These are phyloP conservation scores for Dendrobium catenatum DNA, from an alignment of 106 monocot species.

Conservation along the genomic window DNA sequence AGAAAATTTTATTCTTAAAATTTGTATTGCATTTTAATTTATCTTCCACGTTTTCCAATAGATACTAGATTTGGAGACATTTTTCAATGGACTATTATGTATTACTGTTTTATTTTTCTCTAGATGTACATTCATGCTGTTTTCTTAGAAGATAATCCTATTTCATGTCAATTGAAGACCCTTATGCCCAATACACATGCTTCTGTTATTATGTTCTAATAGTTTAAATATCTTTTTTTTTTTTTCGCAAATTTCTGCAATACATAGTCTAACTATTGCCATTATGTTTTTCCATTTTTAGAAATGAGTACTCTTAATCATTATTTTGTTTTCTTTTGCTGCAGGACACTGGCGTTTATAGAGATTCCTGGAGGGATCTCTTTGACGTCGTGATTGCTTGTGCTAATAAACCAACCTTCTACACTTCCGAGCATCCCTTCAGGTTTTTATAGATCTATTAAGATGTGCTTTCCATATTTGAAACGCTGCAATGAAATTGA, in stretches of 20 bases:
- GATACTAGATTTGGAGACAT: neutral
- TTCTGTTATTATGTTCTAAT: neutral
- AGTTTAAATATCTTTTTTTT: neutral
- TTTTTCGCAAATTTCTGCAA: neutral
- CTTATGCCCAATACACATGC: neutral
- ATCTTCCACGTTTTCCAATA: neutral
- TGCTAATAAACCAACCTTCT: conserved; percentile 93
- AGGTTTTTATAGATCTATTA: conserved; percentile 30
- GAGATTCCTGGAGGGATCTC: conserved; percentile 85
- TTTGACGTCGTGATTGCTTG: conserved; percentile 98
- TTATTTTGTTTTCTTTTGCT: neutral
- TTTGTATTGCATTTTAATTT: neutral
- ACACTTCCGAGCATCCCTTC: conserved; percentile 92
- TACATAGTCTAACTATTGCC: neutral
- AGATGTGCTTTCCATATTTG: conserved; percentile 2
- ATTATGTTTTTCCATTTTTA: neutral
- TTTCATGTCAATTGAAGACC: neutral
- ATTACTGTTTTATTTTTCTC: no score
- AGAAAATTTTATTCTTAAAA: neutral
- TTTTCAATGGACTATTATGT: neutral
- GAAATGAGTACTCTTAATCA: neutral
- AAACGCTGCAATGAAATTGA: conserved; percentile 5
- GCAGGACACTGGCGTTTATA: conserved; percentile 40
- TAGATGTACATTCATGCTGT: neutral
- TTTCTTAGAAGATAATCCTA: neutral